Base-by-base conservation (phyloP, 1,139 yeast species). In the Yamadazyma triangularis region DNA sequence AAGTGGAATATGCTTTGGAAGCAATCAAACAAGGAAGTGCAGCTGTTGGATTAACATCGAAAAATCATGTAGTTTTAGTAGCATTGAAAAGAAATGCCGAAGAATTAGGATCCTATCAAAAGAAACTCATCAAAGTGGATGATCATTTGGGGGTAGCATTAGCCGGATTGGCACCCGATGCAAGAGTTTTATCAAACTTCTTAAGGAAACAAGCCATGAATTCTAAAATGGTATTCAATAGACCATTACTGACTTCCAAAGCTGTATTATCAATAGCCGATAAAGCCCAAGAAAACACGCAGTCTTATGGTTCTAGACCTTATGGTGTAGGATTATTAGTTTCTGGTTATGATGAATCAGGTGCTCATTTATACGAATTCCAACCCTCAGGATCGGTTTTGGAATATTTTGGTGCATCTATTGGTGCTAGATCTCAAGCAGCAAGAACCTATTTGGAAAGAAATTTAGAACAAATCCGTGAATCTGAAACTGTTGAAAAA, bases 21-120 rank as follows among this genome's bases (percentile, higher is more conserved):
- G 97, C 98, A 12, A 91, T 91, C 60, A 91, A 91, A 56, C 98
- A 91, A 64, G 98, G 98, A 28, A 82, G 95, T 45, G 97, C 96
- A 3, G 91, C 96, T 10, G 96, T 89, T 24, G 99, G 98, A 4
- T 68, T 91, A 34, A 83, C 85, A 24, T 87, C 96, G 27, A 77
- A 80, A 46, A 77, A 76, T 32, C 85, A 88, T 56, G 96, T 89
- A 18, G 97, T 89, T 11, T 67, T 91, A 48, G 97, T 87, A 32
- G 97, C 96, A 15, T 68, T 91, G 49, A 91, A 89, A 67, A 77
- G 98, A 58, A 89, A 88, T 56, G 96, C 96, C 8, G 98, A 91
- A 60, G 97, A 91, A 57, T 72, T 91, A 45, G 96, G 98, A 14
- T 88, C 96, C 26, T 93, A 88, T 59, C 98, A 91, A 56, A 86